Conservation (phyloP, 176 grass and related monocot genomes). For the maize (Zea mays) region DNA sequence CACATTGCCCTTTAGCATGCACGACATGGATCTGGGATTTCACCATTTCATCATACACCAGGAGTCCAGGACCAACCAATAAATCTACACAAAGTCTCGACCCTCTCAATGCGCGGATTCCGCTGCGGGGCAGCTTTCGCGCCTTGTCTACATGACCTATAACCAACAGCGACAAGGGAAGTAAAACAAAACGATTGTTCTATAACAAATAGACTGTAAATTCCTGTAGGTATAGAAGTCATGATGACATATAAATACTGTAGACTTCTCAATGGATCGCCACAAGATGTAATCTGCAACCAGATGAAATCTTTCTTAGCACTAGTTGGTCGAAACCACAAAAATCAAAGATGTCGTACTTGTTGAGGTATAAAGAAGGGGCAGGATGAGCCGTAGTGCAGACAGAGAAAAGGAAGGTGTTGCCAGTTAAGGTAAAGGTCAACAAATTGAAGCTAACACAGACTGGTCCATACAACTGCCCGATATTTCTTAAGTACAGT, state of each 20-base stretch:
- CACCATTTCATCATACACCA: not conserved
- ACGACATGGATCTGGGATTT: not conserved
- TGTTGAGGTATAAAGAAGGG: not conserved
- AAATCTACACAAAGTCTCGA: conserved; percentile 44
- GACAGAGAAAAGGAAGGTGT: not conserved
- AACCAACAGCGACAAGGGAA: no score
- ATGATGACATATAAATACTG: conserved; percentile 35
- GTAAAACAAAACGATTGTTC: conserved; percentile 35
- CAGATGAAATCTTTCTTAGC: conserved; percentile 22
- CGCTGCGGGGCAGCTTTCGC: conserved; percentile 20
- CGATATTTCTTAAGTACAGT: not conserved
- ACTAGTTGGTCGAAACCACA: not conserved
- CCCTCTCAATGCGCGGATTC: not conserved
- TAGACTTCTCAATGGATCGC: conserved; percentile 22
- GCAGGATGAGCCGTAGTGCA: not conserved
- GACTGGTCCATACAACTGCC: not conserved
- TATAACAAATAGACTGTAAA: conserved; percentile 48
- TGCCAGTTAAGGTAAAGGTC: not conserved
- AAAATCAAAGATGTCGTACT: not conserved
- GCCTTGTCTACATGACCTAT: conserved; percentile 34
- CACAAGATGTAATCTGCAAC: conserved; percentile 49
- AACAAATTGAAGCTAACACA: conserved; percentile 1
- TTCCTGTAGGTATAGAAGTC: conserved; percentile 46
- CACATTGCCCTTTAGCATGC: no score
- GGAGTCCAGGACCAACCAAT: conserved; percentile 10